These are phyloP conservation scores for Calonectria naviculata DNA, from an alignment of 2,329 filamentous ascomycete species.

Conservation along the genomic window DNA sequence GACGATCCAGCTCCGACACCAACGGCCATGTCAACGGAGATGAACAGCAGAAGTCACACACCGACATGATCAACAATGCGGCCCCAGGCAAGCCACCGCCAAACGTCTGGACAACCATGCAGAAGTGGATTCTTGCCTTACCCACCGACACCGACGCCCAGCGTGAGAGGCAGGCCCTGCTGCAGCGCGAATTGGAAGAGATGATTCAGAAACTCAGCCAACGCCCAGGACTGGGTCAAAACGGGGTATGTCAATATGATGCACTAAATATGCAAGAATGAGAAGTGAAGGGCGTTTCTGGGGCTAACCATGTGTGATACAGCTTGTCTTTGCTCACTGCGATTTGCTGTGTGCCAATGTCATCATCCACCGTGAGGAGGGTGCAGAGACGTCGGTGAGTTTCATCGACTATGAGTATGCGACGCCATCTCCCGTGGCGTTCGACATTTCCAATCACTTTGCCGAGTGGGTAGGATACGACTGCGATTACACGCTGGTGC, in stretches of 20 bases:
- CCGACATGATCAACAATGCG: conserved; percentile 59
- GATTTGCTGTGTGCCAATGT: conserved; percentile 97
- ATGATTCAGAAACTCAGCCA: conserved; percentile 79
- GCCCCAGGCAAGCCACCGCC: conserved; percentile 79
- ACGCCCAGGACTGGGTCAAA: conserved; percentile 78
- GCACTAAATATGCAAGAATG: not conserved
- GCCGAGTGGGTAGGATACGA: conserved; percentile 98
- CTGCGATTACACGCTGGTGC: conserved; percentile 88
- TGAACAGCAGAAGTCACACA: conserved; percentile 40
- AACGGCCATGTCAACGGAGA: conserved; percentile 40
- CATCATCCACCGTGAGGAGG: conserved; percentile 72
- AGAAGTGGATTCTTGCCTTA: conserved; percentile 93
- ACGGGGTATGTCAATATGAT: conserved; percentile 68
- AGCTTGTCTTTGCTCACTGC: conserved; percentile 94
- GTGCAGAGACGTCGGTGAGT: conserved; percentile 57
- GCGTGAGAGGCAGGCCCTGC: conserved; percentile 70
- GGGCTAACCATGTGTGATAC: conserved; percentile 26
- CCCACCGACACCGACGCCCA: conserved; percentile 79
- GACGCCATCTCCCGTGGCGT: conserved; percentile 91
- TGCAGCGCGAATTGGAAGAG: conserved; percentile 81
- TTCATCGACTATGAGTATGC: conserved; percentile 99
- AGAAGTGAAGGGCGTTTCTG: not conserved
- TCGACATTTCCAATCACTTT: conserved; percentile 98
- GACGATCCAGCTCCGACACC: conserved; percentile 48
- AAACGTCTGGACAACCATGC: conserved; percentile 94